Percentiles rank a stretch among this genome's conserved stretches.
Conservation (phyloP, 2,329 filamentous ascomycete species). For the Nigrospora oryzae region DNA sequence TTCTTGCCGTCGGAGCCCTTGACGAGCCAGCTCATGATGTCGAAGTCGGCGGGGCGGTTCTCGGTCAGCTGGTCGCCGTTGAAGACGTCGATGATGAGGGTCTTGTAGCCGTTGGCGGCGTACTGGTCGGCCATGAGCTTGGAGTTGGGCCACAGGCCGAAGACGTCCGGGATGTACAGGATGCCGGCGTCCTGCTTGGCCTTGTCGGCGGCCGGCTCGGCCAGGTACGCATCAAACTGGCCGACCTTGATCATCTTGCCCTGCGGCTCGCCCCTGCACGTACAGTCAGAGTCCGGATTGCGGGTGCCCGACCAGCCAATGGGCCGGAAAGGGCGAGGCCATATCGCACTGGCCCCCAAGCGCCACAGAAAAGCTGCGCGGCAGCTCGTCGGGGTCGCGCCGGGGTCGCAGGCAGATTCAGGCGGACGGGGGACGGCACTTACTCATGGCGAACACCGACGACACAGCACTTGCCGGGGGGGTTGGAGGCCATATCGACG, state of each 20-base stretch:
- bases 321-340: too few species aligned
- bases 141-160: conserved; percentile 49
- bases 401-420: too few species aligned
- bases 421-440: conserved; percentile 14
- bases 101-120: conserved; percentile 64
- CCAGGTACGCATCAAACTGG: conserved; percentile 41
- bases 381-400: too few species aligned
- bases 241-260: conserved; percentile 38
- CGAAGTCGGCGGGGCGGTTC: conserved; percentile 34
- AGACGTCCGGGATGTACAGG: conserved; percentile 38
- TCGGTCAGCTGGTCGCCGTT: conserved; percentile 53
- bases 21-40: conserved; percentile 33
- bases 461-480: conserved; percentile 43
- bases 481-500: conserved; percentile 41
- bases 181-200: conserved; percentile 32
- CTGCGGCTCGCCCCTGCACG: conserved; percentile 34
- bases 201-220: conserved; percentile 31
- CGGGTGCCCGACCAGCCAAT: not conserved
- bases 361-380: too few species aligned
- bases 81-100: conserved; percentile 63
- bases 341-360: too few species aligned
- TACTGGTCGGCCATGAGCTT: conserved; percentile 66
- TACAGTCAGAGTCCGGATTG: not conserved
- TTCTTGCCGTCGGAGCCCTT: conserved; percentile 38
- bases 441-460: conserved; percentile 45